These are phyloP conservation scores for Arabis alpina DNA, from an alignment of 345 rosid species.

Conservation along the genomic window DNA sequence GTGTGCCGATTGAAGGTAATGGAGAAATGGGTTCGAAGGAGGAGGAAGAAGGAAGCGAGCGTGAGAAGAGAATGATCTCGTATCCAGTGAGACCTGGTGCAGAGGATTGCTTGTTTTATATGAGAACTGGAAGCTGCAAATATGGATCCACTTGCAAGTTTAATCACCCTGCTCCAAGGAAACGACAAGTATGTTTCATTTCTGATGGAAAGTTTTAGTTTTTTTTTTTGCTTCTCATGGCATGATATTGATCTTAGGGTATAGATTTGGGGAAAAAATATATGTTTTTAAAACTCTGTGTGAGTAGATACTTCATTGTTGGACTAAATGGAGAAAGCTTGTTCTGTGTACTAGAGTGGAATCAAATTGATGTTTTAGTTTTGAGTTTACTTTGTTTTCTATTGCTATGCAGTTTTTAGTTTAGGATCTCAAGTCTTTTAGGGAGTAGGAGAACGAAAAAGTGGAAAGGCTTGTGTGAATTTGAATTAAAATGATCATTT, in stretches of 20 bases:
- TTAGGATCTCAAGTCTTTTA: slow-evolving; percentile 11
- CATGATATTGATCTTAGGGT: slow-evolving; percentile 12
- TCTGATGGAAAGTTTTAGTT: background rate
- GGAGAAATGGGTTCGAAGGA: slow-evolving; percentile 22
- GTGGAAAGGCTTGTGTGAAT: background rate
- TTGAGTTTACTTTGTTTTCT: background rate
- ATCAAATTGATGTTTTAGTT: background rate
- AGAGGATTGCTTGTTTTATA: slow-evolving; percentile 82
- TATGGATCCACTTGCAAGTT: slow-evolving; percentile 94
- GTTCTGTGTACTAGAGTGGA: slow-evolving; percentile 6
- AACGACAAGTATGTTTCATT: slow-evolving; percentile 56
- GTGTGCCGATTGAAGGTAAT: slow-evolving; percentile 21
- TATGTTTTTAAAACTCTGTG: no score
- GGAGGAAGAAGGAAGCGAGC: slow-evolving; percentile 8
- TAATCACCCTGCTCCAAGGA: slow-evolving; percentile 76
- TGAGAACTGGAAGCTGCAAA: slow-evolving; percentile 88
- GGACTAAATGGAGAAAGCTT: background rate
- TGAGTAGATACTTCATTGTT: no score
- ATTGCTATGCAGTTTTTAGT: slow-evolving; percentile 10
- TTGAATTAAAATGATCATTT: background rate
- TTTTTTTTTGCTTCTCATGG: background rate
- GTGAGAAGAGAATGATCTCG: slow-evolving; percentile 44
- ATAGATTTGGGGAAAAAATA: no score
- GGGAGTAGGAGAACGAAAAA: background rate
- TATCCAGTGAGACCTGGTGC: slow-evolving; percentile 89